Percentiles rank a stretch among this genome's conserved stretches.
These are phyloP conservation scores for Neurospora tetraspora DNA, from an alignment of 495 filamentous ascomycete genomes.

Conservation along the genomic window DNA sequence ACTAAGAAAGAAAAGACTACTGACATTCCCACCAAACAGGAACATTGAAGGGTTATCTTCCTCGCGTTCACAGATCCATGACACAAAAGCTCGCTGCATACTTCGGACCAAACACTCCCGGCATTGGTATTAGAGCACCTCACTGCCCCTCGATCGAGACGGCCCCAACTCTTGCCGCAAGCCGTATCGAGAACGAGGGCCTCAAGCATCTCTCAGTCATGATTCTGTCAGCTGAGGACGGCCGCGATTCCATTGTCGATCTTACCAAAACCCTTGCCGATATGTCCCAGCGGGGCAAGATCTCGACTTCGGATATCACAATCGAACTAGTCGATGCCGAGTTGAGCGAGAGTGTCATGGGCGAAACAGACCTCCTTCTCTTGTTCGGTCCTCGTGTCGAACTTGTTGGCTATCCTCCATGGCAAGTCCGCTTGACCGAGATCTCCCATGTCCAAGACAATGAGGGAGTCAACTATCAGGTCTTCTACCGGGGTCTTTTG, in stretches of 20 bases:
- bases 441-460: constrained; percentile 73
- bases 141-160: constrained; percentile 51
- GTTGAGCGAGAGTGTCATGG: constrained; percentile 56
- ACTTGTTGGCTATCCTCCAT: constrained; percentile 87
- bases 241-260: constrained; percentile 86
- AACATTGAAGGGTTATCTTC: constrained; percentile 74
- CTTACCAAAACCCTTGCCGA: constrained; percentile 89
- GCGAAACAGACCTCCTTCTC: constrained; percentile 81
- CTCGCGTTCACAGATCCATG: constrained; percentile 62
- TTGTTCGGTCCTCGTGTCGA: constrained; percentile 73
- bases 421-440: constrained; percentile 91
- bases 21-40: constrained; percentile 39
- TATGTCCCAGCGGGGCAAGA: constrained; percentile 84
- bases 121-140: constrained; percentile 65
- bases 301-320: constrained; percentile 68
- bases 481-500: constrained; percentile 75
- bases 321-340: constrained; percentile 85
- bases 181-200: constrained; percentile 10
- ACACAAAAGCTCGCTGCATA: constrained; percentile 68
- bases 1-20: neutral
- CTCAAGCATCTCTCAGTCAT: constrained; percentile 57
- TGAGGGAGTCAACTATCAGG: constrained; percentile 79
- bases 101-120: constrained; percentile 61
- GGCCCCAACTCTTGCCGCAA: constrained; percentile 17
- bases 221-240: constrained; percentile 81